Base-by-base conservation (phyloP, 139 green algal genomes). In the Astrephomene gubernaculifera region DNA sequence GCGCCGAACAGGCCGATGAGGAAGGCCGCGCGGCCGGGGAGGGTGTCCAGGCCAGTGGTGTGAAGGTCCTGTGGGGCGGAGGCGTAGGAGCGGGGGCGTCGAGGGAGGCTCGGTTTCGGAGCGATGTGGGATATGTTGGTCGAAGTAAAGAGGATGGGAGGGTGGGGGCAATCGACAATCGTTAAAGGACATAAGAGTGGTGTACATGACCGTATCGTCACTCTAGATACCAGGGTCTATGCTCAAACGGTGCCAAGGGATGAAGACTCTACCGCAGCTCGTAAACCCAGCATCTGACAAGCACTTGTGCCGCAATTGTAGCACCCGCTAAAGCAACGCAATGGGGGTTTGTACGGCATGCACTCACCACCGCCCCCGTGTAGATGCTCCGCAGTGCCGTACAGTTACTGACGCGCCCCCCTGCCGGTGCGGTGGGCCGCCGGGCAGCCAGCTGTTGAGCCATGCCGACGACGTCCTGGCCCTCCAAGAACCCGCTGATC, bases 21-120 rank as follows among this genome's bases (percentile, higher is more conserved):
- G 8, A 78, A 29, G 43, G 70, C 70, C 2, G 70, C 70, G 17
- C 70, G 70, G 25, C 70, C 70, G n/a, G 70, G 41, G 17, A 78
- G 65, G 10, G 65, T 72, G 36, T 49, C 35, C 35, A 38, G 27
- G 3, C 70, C 41, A 10, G 2, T 39, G 17, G 49, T 57, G 49
- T 17, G 49, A 57, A 57, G 17, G 17, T 57, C 49, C 49, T 57
- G 49, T 57, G 14, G 49, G 14, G 49, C 12, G 49, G 49, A 12
- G 17, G 49, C 14, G 49, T 57, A 12, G 14, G 17, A 57, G 14
- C 14, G 49, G 14, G 49, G 49, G 49, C 14, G 49, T 57, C n/a
- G n/a, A n/a, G n/a, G n/a, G n/a, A n/a, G n/a, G n/a, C n/a, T n/a
- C n/a, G n/a, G n/a, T n/a, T n/a, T n/a, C n/a, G n/a, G n/a, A n/a